These are phyloP conservation scores for Psilocybe sp. DNA, from an alignment of 768 basidiomycete genomes.

Conservation along the genomic window DNA sequence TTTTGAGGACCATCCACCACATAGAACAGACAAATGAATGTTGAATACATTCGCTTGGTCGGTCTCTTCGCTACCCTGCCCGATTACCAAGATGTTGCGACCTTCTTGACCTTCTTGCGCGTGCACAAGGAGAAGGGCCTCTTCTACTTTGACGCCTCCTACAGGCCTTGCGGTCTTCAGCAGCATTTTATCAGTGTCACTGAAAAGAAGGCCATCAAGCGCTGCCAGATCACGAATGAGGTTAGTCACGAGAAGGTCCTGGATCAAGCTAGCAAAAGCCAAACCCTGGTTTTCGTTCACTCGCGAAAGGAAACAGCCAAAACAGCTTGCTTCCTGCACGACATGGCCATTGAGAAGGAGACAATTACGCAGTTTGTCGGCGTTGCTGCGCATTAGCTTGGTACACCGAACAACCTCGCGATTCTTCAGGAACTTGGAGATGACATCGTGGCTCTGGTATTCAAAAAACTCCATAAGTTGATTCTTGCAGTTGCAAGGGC, in stretches of 20 bases:
- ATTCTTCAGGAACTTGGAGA: too few relatives aligned
- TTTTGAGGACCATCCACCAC: conserved; percentile 84
- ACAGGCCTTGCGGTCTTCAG: too few relatives aligned
- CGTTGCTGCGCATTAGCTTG: too few relatives aligned
- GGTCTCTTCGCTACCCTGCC: conserved; percentile 97
- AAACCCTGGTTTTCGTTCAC: conserved; percentile 89
- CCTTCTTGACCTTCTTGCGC: conserved; percentile 90
- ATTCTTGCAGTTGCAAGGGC: too few relatives aligned
- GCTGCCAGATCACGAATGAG: conserved; percentile 97
- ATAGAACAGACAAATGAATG: conserved; percentile 96
- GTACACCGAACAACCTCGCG: too few relatives aligned
- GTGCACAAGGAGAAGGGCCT: conserved; percentile 90
- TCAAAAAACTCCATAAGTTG: too few relatives aligned
- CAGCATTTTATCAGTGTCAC: conserved; percentile 97
- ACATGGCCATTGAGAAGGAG: conserved; percentile 95
- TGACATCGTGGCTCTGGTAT: too few relatives aligned
- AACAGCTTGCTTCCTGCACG: too few relatives aligned
- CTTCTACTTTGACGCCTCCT: too few relatives aligned
- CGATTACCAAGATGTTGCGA: conserved; percentile 98
- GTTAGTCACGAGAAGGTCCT: conserved; percentile 99
- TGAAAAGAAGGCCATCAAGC: conserved; percentile 99
- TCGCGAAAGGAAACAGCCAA: too few relatives aligned
- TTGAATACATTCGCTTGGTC: conserved; percentile 90
- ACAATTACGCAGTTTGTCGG: conserved; percentile 95
- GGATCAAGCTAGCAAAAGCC: conserved; percentile 84